Evolutionary conservation across 140 eudicot species (phyloP), one percentile per base, ranked within the genome.

Genomic region (Anethum foeniculum): DNA sequence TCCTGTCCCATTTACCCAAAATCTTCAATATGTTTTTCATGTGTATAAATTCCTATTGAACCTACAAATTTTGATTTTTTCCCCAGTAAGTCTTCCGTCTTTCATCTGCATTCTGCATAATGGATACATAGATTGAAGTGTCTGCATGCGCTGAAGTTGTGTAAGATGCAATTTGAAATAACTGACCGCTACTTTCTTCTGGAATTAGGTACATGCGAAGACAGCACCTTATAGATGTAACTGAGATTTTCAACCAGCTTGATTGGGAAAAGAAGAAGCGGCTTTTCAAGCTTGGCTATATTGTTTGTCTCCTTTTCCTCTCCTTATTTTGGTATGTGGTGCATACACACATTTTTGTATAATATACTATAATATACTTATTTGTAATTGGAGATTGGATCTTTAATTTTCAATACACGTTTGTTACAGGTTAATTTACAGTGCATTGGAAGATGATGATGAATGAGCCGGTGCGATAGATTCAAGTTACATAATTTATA

Each of bases 231-330:
- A 85, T 94, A 54, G 98, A 94, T 77, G 96, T 94, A 49, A 94
- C 98, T 0, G 98, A 94, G 89, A 91, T 94, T 64, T 94, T 94
- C 79, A 94, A 91, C 85, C 75, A 83, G 84, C 94, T 94, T 16
- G 87, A 86, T 43, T 84, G 92, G 89, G 97, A 90, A 79, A 94
- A 91, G 88, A 87, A 87, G 84, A 88, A 86, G 68, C 84, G 97
- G 69, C 88, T 93, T 77, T 81, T 91, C 86, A 93, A 93, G 87
- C 90, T 91, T 28, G 97, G 92, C 51, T 89, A 94, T 67, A 87
- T 91, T 28, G 43, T 90, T 27, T 79, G 83, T 76, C 89, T 90
- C 80, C 84, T 94, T 77, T 88, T 88, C 85, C 77, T 91, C 87
- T 88, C 97, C 75, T 84, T 94, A 79, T 94, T 94, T 86, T 94